These are phyloP conservation scores for Eucalyptus pumila DNA, from an alignment of 345 rosid species.

Conservation along the genomic window DNA sequence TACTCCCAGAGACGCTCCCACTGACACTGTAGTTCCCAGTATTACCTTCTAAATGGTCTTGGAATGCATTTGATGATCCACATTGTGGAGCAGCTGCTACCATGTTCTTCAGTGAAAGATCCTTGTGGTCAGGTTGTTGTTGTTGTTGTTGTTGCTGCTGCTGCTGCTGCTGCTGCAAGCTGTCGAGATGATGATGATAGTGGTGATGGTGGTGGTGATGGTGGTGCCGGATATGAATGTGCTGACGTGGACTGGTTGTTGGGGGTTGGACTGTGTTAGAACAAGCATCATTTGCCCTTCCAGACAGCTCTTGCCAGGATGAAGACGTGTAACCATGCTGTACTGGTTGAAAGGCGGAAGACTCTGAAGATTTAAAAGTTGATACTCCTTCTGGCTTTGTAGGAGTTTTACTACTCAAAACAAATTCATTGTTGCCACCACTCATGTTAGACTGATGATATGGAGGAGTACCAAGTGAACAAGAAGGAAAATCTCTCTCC, in stretches of 20 bases:
- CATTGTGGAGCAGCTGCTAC: conserved; percentile 21
- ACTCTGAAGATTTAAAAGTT: conserved; percentile 25
- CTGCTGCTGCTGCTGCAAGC: conserved; percentile 15
- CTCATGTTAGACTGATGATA: conserved; percentile 48
- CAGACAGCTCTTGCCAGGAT: conserved; percentile 6
- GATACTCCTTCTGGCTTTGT: conserved; percentile 23
- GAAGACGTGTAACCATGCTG: conserved; percentile 8
- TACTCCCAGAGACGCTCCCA: conserved; percentile 63
- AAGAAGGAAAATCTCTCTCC: conserved; percentile 21
- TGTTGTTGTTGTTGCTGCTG: background rate
- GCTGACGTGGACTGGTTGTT: conserved; percentile 5
- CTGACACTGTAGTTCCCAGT: conserved; percentile 48
- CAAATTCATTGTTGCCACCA: conserved; percentile 42
- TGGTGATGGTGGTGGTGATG: conserved; percentile 21
- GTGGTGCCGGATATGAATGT: conserved; percentile 15
- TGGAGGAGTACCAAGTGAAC: conserved; percentile 15
- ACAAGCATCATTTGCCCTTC: conserved; percentile 4
- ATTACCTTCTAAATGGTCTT: conserved; percentile 12
- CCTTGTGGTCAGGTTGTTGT: conserved; percentile 5
- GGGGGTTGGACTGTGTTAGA: conserved; percentile 1
- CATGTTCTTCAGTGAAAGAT: conserved; percentile 17
- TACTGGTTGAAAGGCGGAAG: conserved; percentile 24
- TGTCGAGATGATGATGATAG: conserved; percentile 14
- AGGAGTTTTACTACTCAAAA: conserved; percentile 23
- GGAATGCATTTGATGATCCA: conserved; percentile 36